Evolutionary conservation across 345 rosid species (phyloP).

Genomic region (Pugionium dolabratum): DNA sequence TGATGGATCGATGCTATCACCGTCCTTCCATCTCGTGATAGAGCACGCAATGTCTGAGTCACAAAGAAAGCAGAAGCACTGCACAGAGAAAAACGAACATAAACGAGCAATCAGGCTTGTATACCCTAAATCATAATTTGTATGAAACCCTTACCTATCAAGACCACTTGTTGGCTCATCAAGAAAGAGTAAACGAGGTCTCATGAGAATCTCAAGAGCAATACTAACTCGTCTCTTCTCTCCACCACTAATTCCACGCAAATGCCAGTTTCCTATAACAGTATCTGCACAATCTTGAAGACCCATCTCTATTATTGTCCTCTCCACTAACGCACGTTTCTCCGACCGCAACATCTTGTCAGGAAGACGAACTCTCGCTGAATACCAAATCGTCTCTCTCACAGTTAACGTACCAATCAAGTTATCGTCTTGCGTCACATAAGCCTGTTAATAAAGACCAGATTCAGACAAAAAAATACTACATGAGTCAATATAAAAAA

Average conservation of each 20-base stretch:
- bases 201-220: slow-evolving; percentile 90
- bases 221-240: slow-evolving; percentile 94
- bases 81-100: slow-evolving; percentile 22
- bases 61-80: slow-evolving; percentile 99
- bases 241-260: slow-evolving; percentile 92
- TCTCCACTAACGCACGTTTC: slow-evolving; percentile 76
- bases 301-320: slow-evolving; percentile 92
- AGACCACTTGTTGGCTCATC: slow-evolving; percentile 98
- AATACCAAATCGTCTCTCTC: slow-evolving; percentile 84
- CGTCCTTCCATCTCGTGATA: slow-evolving; percentile 93
- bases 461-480: background rate
- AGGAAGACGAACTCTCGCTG: slow-evolving; percentile 87
- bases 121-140: background rate
- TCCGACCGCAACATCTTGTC: slow-evolving; percentile 83
- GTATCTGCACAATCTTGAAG: slow-evolving; percentile 96
- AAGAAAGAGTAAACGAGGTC: slow-evolving; percentile 90
- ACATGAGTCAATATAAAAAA: background rate
- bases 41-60: slow-evolving; percentile 78
- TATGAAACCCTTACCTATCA: slow-evolving; percentile 65
- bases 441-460: slow-evolving; percentile 52
- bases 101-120: background rate
- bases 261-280: slow-evolving; percentile 93
- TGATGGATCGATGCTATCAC: slow-evolving; percentile 95
- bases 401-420: slow-evolving; percentile 90
- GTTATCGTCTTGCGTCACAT: slow-evolving; percentile 98